Conservation (phyloP, 306 rosid species). For the Morella rubra region DNA sequence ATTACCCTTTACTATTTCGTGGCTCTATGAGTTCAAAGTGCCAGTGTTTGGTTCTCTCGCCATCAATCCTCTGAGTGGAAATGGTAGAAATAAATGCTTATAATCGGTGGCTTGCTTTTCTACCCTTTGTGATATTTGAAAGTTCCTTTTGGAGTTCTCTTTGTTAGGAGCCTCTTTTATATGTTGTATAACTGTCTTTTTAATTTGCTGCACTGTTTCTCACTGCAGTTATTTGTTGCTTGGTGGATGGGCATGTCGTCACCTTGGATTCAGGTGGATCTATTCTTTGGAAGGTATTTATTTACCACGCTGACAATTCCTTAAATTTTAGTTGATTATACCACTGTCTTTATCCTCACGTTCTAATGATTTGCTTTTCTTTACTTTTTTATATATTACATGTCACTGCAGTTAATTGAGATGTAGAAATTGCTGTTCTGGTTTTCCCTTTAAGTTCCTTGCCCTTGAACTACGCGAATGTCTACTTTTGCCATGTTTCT, state of each 20-base stretch:
- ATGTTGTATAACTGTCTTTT: background rate
- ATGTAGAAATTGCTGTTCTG: too few species aligned
- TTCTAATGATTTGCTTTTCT: background rate
- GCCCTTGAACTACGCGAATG: background rate
- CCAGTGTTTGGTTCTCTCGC: constrained; percentile 87
- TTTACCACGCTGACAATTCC: constrained; percentile 11
- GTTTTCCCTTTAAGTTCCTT: background rate
- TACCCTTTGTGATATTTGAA: constrained; percentile 19
- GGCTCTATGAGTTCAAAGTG: constrained; percentile 68
- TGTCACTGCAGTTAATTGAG: background rate
- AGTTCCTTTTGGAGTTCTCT: background rate
- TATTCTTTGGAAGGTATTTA: constrained; percentile 70
- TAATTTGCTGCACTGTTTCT: constrained; percentile 15
- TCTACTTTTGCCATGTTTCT: background rate
- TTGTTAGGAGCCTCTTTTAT: background rate
- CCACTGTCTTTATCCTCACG: background rate
- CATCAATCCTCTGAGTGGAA: constrained; percentile 49
- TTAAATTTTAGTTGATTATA: background rate
- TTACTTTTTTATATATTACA: background rate
- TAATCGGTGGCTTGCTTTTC: constrained; percentile 4
- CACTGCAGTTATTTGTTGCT: constrained; percentile 73
- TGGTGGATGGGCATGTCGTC: constrained; percentile 82
- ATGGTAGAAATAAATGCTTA: constrained; percentile 32
- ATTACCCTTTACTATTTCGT: constrained; percentile 53
- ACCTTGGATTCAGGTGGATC: constrained; percentile 72